phyloP scores from a whole-genome alignment of 2,329 filamentous ascomycete species.

The Colletotrichum cordylinicola region DNA sequence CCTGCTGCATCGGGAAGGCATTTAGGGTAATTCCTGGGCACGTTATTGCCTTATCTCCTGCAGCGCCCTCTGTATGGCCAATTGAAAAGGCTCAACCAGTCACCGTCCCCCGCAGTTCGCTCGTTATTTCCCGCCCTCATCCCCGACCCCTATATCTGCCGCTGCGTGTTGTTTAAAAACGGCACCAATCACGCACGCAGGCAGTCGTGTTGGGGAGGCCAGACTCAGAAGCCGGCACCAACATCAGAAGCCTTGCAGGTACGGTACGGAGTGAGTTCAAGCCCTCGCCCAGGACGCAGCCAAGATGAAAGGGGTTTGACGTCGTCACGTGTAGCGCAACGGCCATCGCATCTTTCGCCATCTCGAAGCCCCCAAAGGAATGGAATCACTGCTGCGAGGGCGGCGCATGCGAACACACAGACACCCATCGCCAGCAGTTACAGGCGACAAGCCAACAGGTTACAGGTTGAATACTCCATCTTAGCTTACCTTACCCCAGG shows the following conservation, averaged over 20 bases:
- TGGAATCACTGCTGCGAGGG: not conserved
- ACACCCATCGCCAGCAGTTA: not conserved
- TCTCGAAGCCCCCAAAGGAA: not conserved
- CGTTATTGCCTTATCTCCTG: not conserved
- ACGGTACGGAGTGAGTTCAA: not conserved
- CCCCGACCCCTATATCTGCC: slow-evolving; percentile 14
- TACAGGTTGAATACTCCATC: not conserved
- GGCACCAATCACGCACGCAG: slow-evolving; percentile 3
- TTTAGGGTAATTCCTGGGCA: not conserved
- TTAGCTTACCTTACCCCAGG: not conserved
- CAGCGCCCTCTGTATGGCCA: not conserved
- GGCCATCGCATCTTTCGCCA: not conserved
- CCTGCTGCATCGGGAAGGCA: not conserved
- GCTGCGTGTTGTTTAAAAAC: not conserved
- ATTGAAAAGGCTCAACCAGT: not conserved
- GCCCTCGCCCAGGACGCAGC: not conserved
- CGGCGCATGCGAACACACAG: not conserved
- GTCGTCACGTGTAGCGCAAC: not conserved
- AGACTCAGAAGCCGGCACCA: not conserved
- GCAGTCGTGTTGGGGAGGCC: not conserved
- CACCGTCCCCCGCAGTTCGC: not conserved
- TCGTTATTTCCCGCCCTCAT: not conserved
- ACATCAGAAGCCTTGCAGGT: not conserved
- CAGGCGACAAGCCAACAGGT: not conserved
- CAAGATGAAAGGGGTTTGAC: slow-evolving; percentile 7